Percentiles rank a stretch among this genome's conserved stretches.
These are phyloP conservation scores for Luffa acutangula DNA, from an alignment of 306 rosid species.

Conservation along the genomic window DNA sequence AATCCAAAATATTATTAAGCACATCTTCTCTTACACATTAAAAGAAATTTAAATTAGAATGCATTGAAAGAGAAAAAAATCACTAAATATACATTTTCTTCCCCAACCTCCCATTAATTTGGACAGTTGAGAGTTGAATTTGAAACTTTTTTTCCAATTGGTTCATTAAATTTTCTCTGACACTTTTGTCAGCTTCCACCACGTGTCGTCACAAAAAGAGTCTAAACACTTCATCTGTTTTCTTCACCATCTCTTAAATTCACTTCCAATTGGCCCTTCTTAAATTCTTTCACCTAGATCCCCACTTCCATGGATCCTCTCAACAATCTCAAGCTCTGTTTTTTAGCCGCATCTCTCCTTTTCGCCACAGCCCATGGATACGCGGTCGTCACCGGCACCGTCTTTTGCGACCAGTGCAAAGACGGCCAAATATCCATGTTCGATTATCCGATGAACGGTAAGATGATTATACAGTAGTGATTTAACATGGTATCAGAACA, in stretches of 20 bases:
- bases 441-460: conserved; percentile 71
- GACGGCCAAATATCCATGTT: conserved; percentile 63
- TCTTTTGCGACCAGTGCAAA: conserved; percentile 91
- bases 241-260: neutral
- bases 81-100: neutral
- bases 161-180: neutral
- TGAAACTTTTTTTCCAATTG: neutral
- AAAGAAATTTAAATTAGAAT: neutral
- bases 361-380: conserved; percentile 30
- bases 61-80: neutral
- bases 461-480: conserved; percentile 2
- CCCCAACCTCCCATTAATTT: conserved; percentile 19
- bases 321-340: conserved; percentile 12
- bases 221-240: neutral
- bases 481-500: too few relatives aligned
- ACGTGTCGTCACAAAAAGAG: conserved; percentile 13
- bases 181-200: conserved; percentile 12
- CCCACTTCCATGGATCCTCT: conserved; percentile 42
- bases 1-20: neutral
- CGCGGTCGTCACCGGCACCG: conserved; percentile 63
- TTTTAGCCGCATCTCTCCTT: conserved; percentile 29
- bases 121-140: conserved; percentile 57
- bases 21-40: neutral
- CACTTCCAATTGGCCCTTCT: neutral
- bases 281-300: neutral